Evolutionary conservation across 176 grass and related monocot genomes (phyloP), one percentile per base, ranked within the genome.

Genomic region (Olyra latifolia): DNA sequence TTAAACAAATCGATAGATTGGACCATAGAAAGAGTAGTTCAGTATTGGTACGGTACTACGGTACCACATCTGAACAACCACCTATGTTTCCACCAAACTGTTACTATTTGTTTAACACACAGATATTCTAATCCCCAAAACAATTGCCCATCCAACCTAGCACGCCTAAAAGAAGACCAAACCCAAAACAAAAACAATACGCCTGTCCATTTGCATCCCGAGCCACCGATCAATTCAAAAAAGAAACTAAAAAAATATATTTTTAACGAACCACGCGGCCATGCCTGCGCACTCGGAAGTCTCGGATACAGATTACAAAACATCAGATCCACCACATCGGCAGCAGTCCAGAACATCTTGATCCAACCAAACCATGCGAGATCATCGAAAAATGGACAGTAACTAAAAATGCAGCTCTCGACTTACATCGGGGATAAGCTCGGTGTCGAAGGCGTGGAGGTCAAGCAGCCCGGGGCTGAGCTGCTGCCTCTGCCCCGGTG

Each of bases 381-480:
- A 82, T 22, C 44, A 73, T 49, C 24, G 10, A 58, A 83, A 70
- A 45, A 69, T 16, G 58, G 74, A 67, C 24, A 7, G 44, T 15
- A 54, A 93, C 4, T 24, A 88, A 29, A 69, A 44, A 24, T 16
- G 15, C 47, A 54, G 39, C 74, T 35, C 14, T 65, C 54, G 6
- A 58, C 78, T 93, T 88, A 99, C 96, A 63, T 99, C 93, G 11
- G 90, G 87, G 52, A 99, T 91, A 32, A 99, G 91, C 86, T 99
- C 96, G 9, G 93, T 99, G 68, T 99, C 93, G 32, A 93, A 87
- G 8, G 92, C 90, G 24, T 99, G 96, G 64, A 99, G 88, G 84
- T 99, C 96, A 80, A 99, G 88, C 71, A 99, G 81, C 4, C 96
- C 96, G 2, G 96, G 96, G 47, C 96, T 99, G 75, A 93, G 83